These are phyloP conservation scores for Karstenula rhodostoma DNA, from an alignment of 2,329 filamentous ascomycete species.

Conservation along the genomic window DNA sequence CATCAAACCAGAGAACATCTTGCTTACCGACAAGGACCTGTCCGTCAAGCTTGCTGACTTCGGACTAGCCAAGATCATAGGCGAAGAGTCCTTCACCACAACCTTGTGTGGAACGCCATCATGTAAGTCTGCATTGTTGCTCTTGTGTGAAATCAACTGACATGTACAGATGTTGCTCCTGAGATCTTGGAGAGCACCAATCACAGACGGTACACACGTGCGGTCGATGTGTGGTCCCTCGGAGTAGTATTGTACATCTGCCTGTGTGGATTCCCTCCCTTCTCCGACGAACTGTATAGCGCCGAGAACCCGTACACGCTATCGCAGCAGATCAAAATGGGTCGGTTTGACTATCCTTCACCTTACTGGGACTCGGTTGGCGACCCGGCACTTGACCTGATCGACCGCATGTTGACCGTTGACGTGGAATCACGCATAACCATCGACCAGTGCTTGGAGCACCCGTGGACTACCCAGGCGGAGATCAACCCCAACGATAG, in stretches of 20 bases:
- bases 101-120: constrained; percentile 96
- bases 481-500: constrained; percentile 74
- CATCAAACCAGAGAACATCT: constrained; percentile 96
- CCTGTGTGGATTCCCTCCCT: constrained; percentile 94
- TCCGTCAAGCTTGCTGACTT: constrained; percentile 95
- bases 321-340: constrained; percentile 87
- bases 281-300: constrained; percentile 90
- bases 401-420: constrained; percentile 93
- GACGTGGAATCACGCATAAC: constrained; percentile 84
- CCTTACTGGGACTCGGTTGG: constrained; percentile 94
- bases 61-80: constrained; percentile 96
- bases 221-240: constrained; percentile 95
- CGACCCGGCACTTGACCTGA: constrained; percentile 88
- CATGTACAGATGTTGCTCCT: constrained; percentile 77
- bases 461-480: constrained; percentile 81
- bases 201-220: constrained; percentile 88
- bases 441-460: constrained; percentile 87
- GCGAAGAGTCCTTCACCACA: constrained; percentile 96
- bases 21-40: constrained; percentile 84
- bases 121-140: constrained; percentile 60
- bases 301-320: constrained; percentile 84
- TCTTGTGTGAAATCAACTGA: constrained; percentile 24
- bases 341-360: constrained; percentile 91
- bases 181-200: constrained; percentile 87
- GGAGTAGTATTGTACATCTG: constrained; percentile 99